A percentile compares a stretch with the other conserved stretches of the same genome.
phyloP scores from a whole-genome alignment of 345 rosid species.

The Punica granatum region DNA sequence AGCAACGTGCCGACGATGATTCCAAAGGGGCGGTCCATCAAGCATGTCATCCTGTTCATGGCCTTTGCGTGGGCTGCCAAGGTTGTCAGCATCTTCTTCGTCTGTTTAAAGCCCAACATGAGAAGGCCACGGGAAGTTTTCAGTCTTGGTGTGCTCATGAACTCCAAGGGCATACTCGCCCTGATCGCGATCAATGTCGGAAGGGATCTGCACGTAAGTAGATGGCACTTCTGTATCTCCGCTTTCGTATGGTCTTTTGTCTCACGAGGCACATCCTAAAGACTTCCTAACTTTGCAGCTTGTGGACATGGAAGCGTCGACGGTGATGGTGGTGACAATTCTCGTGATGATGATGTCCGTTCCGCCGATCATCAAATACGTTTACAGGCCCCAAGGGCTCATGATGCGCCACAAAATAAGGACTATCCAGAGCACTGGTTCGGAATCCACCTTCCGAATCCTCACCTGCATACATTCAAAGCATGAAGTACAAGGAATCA shows the following conservation, averaged over 20 bases:
- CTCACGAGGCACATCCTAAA: not conserved
- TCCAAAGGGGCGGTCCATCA: not conserved
- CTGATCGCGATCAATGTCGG: slow-evolving; percentile 42
- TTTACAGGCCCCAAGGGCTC: slow-evolving; percentile 24
- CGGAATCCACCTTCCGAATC: slow-evolving; percentile 28
- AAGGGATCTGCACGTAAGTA: slow-evolving; percentile 31
- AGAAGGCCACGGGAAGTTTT: slow-evolving; percentile 26
- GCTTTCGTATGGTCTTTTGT: not conserved
- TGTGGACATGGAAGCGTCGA: slow-evolving; percentile 30
- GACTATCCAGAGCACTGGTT: slow-evolving; percentile 28
- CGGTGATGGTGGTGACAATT: slow-evolving; percentile 25
- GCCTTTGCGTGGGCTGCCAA: slow-evolving; percentile 23
- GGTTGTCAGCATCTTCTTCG: slow-evolving; percentile 27
- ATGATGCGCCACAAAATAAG: slow-evolving; percentile 22
- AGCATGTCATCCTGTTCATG: slow-evolving; percentile 8
- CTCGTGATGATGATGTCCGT: slow-evolving; percentile 36
- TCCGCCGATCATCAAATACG: slow-evolving; percentile 25
- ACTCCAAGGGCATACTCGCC: slow-evolving; percentile 57
- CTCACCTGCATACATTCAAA: slow-evolving; percentile 32
- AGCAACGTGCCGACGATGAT: slow-evolving; percentile 14
- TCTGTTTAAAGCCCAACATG: slow-evolving; percentile 20
- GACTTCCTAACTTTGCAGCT: slow-evolving; percentile 16
- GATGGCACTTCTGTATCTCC: not conserved
- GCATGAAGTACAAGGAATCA: slow-evolving; percentile 24
- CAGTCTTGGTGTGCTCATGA: slow-evolving; percentile 51